Conservation (phyloP, 108 stramenopile species). For the Heterococcus sp. region DNA sequence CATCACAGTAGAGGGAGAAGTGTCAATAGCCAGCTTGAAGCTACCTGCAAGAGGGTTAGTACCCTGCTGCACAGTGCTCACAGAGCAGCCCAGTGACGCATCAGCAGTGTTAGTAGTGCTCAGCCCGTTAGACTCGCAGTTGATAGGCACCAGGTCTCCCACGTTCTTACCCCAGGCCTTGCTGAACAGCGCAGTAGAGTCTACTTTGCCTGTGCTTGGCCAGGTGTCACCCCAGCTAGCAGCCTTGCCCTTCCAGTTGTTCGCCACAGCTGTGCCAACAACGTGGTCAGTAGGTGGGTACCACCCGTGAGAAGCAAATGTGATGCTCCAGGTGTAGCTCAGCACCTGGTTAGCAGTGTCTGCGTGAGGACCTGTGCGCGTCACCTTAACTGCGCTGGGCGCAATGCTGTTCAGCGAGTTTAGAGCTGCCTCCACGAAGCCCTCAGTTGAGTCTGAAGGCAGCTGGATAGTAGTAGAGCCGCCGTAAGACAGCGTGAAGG, state of each 20-base stretch:
- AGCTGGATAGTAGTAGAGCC: slow-evolving; percentile 71
- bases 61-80: slow-evolving; percentile 62
- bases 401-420: slow-evolving; percentile 67
- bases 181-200: slow-evolving; percentile 44
- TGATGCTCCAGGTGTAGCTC: slow-evolving; percentile 72
- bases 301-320: slow-evolving; percentile 70
- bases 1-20: no score
- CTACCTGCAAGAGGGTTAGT: slow-evolving; percentile 69
- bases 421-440: slow-evolving; percentile 63
- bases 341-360: slow-evolving; percentile 63
- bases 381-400: slow-evolving; percentile 67
- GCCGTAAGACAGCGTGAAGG: slow-evolving; percentile 71
- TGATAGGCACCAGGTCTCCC: slow-evolving; percentile 62
- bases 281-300: slow-evolving; percentile 66
- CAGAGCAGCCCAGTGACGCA: slow-evolving; percentile 61
- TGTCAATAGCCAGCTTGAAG: slow-evolving; percentile 68
- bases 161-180: slow-evolving; percentile 81
- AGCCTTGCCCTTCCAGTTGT: slow-evolving; percentile 67
- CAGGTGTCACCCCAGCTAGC: slow-evolving; percentile 64
- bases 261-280: slow-evolving; percentile 59
- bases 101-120: slow-evolving; percentile 62
- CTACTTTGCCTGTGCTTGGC: slow-evolving; percentile 56
- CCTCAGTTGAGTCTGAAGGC: slow-evolving; percentile 61
- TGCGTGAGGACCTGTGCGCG: slow-evolving; percentile 50
- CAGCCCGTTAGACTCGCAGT: slow-evolving; percentile 61